Conservation (phyloP, 805 yeast genomes). For the Candida fluviatilis region DNA sequence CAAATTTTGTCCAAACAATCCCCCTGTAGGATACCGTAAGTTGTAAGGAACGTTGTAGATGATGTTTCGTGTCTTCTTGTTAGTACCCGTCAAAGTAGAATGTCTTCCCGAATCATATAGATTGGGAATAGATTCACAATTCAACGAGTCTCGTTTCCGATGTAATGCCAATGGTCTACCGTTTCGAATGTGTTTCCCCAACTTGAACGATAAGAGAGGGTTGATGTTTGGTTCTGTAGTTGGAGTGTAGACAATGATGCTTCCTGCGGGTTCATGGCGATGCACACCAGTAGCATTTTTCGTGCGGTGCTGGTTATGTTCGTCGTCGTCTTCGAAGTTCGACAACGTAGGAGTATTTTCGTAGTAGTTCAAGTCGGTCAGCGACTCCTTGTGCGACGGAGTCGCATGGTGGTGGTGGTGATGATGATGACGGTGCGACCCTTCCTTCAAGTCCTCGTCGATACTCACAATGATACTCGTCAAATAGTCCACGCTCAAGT, state of each 20-base stretch:
- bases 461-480: conserved; percentile 32
- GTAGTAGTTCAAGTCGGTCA: not conserved
- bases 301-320: not conserved
- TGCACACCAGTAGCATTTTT: not conserved
- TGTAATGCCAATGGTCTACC: conserved; percentile 32
- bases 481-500: conserved; percentile 26
- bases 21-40: conserved; percentile 55
- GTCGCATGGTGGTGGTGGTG: conserved; percentile 1
- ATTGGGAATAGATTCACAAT: not conserved
- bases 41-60: conserved; percentile 40
- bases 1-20: conserved; percentile 61
- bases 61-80: conserved; percentile 4
- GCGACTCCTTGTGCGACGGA: not conserved
- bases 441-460: conserved; percentile 19
- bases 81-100: conserved; percentile 16
- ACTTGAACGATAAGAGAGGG: conserved; percentile 31
- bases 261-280: conserved; percentile 17
- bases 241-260: conserved; percentile 32
- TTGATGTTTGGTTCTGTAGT: conserved; percentile 17
- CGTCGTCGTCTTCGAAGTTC: not conserved
- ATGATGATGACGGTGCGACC: not conserved
- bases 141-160: conserved; percentile 12
- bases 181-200: conserved; percentile 28
- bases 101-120: conserved; percentile 1
- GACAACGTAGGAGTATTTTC: not conserved